Conservation (phyloP, 2,329 filamentous ascomycete species). For the Rhinocladiella mackenziei region DNA sequence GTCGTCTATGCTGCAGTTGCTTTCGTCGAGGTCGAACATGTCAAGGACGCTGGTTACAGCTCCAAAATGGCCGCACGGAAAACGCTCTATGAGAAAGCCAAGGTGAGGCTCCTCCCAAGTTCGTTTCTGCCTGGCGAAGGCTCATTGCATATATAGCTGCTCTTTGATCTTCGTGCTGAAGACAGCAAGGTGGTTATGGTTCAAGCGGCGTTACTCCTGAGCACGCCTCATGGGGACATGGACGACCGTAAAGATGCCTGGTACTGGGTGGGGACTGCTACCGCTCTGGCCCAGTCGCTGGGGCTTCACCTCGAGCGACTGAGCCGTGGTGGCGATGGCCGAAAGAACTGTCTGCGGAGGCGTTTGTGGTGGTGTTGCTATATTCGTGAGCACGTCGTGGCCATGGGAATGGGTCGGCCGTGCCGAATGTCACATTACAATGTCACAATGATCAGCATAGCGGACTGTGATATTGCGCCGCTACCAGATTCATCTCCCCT, state of each 20-base stretch:
- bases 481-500: neutral
- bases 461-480: neutral
- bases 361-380: neutral
- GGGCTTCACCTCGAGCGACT: neutral
- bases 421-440: neutral
- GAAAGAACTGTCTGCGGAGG: neutral
- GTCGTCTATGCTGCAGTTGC: neutral
- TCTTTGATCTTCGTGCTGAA: neutral
- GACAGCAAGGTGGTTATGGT: neutral
- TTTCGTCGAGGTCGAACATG: neutral
- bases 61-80: neutral
- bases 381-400: neutral
- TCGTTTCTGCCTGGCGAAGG: no score
- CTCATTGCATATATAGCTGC: no score
- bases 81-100: neutral
- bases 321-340: neutral
- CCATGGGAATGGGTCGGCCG: neutral
- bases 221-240: neutral
- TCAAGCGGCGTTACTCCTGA: neutral
- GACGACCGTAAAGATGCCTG: neutral
- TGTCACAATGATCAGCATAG: neutral
- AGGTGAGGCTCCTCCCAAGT: neutral
- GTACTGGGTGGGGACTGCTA: neutral
- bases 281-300: neutral
- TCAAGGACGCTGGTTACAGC: neutral